Base-by-base conservation (phyloP, 306 rosid genomes). In the Begonia peltatifolia region DNA sequence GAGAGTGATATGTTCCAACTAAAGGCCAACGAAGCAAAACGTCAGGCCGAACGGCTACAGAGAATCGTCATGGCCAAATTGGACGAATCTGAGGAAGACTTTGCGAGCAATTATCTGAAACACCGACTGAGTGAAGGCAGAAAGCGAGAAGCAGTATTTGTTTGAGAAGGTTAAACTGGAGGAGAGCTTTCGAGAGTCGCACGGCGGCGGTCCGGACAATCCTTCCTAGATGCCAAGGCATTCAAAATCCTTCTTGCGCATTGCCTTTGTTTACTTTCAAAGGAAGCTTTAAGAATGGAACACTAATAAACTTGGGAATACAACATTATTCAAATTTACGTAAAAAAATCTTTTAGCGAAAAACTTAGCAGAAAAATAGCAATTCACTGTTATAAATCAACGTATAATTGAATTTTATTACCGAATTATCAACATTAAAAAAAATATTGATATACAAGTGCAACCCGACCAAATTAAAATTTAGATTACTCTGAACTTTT, bases 1-100 rank as follows among this genome's bases (percentile, higher is more conserved):
- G 99, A 90, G 68, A 92, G 86, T 60, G 99, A 90, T 54, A 86
- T 90, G 99, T 90, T 90, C 81, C 95, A 86, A 58, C 79, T 66
- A 51, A 90, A 90, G 76, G 94, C 95, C 53, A 80, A 80, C 16
- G 99, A 90, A 70, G 99, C 99, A 9, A 90, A 90, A 71, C 82
- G 88, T 42, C 95, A 90, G 61, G 94, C 94, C 36, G 94, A 90
- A 58, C 79, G 81, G 76, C 94, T 90, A 65, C 95, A 86, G 68
- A 83, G 86, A 71, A 90, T 90, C 56, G 79, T 94, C 51, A 76
- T 80, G 25, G 95, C 99, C 46, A 86, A 90, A 76, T 65, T 87
- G 9, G 99, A 90, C 60, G 86, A 90, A 69, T 90, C 95, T 5
- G 99, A 90, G 66, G 99, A 90, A 65, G 99, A 90, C 51, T 90